Conservation (phyloP, 2,329 filamentous ascomycete genomes). For the Chaetomium sp. region DNA sequence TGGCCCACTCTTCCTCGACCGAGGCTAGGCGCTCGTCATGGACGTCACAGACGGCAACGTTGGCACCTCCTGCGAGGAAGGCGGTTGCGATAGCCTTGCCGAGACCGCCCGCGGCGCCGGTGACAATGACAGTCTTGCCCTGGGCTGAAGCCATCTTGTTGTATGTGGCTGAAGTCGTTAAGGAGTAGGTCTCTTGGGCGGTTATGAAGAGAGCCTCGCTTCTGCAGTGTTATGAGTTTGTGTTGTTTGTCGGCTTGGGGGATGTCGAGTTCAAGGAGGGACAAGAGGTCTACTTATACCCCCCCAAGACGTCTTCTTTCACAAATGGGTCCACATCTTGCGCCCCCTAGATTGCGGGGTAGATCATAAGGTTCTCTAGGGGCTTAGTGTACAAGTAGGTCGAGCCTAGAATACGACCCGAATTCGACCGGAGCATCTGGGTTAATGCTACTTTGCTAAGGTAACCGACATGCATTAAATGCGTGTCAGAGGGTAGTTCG, state of each 20-base stretch:
- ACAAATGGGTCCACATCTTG: not conserved
- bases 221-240: not conserved
- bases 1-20: conserved; percentile 35
- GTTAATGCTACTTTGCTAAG: not conserved
- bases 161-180: not conserved
- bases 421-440: not conserved
- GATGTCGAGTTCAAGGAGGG: not conserved
- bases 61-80: conserved; percentile 41
- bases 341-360: conserved; percentile 5
- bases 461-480: not conserved
- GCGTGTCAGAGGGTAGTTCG: not conserved
- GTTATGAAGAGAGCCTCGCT: too few species aligned
- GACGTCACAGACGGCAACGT: conserved; percentile 42
- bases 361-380: not conserved
- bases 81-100: conserved; percentile 40
- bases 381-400: too few species aligned
- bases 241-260: not conserved
- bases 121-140: conserved; percentile 38
- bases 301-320: not conserved
- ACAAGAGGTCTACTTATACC: not conserved
- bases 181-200: not conserved
- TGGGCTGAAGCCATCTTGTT: conserved; percentile 32
- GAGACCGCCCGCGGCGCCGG: conserved; percentile 42
- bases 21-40: conserved; percentile 37
- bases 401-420: not conserved